Evolutionary conservation across 2,329 filamentous ascomycete species (phyloP).

Genomic region (Falciphora oryzae): DNA sequence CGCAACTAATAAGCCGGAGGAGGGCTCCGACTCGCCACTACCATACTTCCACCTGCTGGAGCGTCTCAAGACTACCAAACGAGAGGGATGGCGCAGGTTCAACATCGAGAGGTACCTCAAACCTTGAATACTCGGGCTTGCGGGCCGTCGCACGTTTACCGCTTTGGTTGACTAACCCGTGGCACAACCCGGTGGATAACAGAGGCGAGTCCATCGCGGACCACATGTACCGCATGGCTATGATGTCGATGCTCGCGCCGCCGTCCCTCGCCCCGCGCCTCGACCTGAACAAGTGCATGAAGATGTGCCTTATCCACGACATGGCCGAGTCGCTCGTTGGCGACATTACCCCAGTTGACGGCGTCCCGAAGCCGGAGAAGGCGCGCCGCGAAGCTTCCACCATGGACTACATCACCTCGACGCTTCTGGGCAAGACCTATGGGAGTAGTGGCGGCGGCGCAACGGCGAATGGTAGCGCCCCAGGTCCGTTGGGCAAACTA

Average conservation of each 20-base stretch:
- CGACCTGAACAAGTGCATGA: slow-evolving; percentile 78
- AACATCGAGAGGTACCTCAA: slow-evolving; percentile 54
- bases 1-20: slow-evolving; percentile 47
- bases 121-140: background rate
- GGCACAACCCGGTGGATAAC: slow-evolving; percentile 14
- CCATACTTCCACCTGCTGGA: slow-evolving; percentile 94
- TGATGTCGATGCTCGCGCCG: slow-evolving; percentile 90
- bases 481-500: slow-evolving; percentile 9
- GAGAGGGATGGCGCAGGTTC: slow-evolving; percentile 93
- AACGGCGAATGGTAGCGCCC: background rate
- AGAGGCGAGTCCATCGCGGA: slow-evolving; percentile 89
- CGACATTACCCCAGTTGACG: slow-evolving; percentile 92
- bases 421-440: slow-evolving; percentile 67
- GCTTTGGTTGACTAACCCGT: background rate
- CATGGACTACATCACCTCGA: slow-evolving; percentile 82
- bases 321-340: slow-evolving; percentile 95
- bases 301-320: slow-evolving; percentile 95
- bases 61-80: slow-evolving; percentile 90
- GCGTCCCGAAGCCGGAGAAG: slow-evolving; percentile 82
- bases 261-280: slow-evolving; percentile 63
- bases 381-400: slow-evolving; percentile 77
- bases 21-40: slow-evolving; percentile 66
- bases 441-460: slow-evolving; percentile 42
- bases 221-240: slow-evolving; percentile 99
- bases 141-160: too few relatives aligned